Evolutionary conservation across 2,329 filamentous ascomycete species (phyloP).

Genomic region (Tothia fuscella): DNA sequence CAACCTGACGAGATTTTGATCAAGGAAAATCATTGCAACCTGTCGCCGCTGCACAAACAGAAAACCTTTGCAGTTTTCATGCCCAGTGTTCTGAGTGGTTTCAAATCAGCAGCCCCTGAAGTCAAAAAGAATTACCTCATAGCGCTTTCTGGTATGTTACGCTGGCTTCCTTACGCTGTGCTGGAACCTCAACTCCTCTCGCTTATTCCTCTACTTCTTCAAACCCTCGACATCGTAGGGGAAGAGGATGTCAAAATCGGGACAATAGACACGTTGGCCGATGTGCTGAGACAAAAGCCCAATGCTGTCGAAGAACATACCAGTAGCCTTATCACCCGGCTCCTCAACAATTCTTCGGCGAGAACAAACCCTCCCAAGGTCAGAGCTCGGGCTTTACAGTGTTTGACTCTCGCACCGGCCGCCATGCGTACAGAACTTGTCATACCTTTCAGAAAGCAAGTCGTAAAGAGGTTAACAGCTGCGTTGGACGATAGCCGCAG

Average conservation of each 20-base stretch:
- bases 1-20: conserved; percentile 49
- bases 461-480: conserved; percentile 41
- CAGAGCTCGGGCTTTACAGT: conserved; percentile 35
- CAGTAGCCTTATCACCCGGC: conserved; percentile 42
- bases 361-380: conserved; percentile 28
- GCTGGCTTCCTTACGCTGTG: conserved; percentile 46
- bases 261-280: conserved; percentile 46
- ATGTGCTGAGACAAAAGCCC: conserved; percentile 47
- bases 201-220: conserved; percentile 48
- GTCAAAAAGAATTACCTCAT: conserved; percentile 51
- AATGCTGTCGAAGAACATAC: conserved; percentile 42
- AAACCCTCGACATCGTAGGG: conserved; percentile 45
- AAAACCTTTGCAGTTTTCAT: conserved; percentile 49
- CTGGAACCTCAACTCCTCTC: conserved; percentile 46
- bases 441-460: conserved; percentile 43
- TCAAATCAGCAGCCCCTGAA: conserved; percentile 31
- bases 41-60: conserved; percentile 52
- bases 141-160: conserved; percentile 49
- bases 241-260: conserved; percentile 45
- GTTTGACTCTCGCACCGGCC: conserved; percentile 35
- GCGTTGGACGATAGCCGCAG: conserved; percentile 52
- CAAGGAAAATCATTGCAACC: conserved; percentile 47
- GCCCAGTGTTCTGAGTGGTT: conserved; percentile 42
- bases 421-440: conserved; percentile 39
- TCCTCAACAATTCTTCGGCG: conserved; percentile 36